phyloP scores from a whole-genome alignment of 768 basidiomycete genomes.

The Hydnomerulius pinastri region DNA sequence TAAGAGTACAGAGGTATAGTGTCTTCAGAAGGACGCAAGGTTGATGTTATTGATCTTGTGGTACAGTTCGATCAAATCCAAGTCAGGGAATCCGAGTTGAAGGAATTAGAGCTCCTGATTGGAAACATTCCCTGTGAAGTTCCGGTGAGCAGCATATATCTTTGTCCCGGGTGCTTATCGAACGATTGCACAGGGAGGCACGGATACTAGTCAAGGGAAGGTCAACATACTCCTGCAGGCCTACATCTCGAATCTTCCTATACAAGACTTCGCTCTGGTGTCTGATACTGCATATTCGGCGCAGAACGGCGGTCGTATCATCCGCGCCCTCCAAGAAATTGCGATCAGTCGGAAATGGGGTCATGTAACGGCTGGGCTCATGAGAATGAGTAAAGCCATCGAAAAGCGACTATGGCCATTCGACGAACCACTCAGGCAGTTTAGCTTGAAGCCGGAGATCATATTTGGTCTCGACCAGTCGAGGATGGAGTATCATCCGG shows the following conservation, averaged over 20 bases:
- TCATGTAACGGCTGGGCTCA: slow-evolving; percentile 70
- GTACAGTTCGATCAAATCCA: slow-evolving; percentile 93
- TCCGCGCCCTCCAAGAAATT: slow-evolving; percentile 93
- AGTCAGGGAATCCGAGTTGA: slow-evolving; percentile 84
- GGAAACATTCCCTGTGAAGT: slow-evolving; percentile 78
- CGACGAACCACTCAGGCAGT: slow-evolving; percentile 87
- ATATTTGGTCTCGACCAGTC: slow-evolving; percentile 76
- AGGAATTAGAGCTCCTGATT: slow-evolving; percentile 76
- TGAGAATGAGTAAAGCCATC: slow-evolving; percentile 91
- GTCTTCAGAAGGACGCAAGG: neutral
- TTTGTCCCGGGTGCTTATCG: neutral
- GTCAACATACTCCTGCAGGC: slow-evolving; percentile 95
- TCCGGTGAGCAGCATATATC: slow-evolving; percentile 47
- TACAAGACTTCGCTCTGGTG: slow-evolving; percentile 95
- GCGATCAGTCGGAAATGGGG: slow-evolving; percentile 94
- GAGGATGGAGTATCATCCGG: slow-evolving; percentile 77
- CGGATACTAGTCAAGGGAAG: slow-evolving; percentile 71
- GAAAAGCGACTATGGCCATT: slow-evolving; percentile 95
- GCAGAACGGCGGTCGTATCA: slow-evolving; percentile 93
- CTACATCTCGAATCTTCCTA: slow-evolving; percentile 74
- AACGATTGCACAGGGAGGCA: slow-evolving; percentile 53
- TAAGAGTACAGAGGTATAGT: slow-evolving; percentile 82
- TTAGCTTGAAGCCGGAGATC: slow-evolving; percentile 73
- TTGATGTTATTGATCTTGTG: neutral
- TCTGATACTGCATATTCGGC: slow-evolving; percentile 94